Percentiles rank a stretch among this genome's conserved stretches.
These are phyloP conservation scores for Aspergillus nomiae DNA, from an alignment of 2,329 filamentous ascomycete species.

Conservation along the genomic window DNA sequence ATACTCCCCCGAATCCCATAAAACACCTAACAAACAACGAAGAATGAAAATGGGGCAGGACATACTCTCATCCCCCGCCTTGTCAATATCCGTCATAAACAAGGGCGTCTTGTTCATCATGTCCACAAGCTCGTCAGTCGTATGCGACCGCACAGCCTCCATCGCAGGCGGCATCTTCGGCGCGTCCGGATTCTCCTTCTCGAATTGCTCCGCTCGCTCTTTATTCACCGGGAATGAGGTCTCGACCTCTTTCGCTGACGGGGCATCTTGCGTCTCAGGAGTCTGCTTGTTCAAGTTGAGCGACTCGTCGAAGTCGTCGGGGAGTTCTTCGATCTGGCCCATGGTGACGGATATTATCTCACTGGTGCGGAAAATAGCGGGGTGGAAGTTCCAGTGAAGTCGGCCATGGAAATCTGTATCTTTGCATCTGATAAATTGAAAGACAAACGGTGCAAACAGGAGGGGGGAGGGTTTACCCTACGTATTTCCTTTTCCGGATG, in stretches of 20 bases:
- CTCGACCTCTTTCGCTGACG: constrained; percentile 24
- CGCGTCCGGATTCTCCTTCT: constrained; percentile 32
- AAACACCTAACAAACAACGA: constrained; percentile 1
- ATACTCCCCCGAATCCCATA: neutral
- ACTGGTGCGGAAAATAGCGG: neutral
- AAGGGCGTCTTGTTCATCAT: constrained; percentile 75
- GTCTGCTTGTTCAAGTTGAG: constrained; percentile 44
- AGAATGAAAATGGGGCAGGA: constrained; percentile 16
- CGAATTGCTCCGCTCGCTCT: constrained; percentile 32
- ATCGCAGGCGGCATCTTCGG: constrained; percentile 60
- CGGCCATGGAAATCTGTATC: neutral
- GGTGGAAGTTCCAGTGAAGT: neutral
- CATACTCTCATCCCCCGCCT: constrained; percentile 57
- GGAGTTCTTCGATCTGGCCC: constrained; percentile 55
- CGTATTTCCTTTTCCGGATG: constrained; percentile 7
- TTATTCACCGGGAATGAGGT: constrained; percentile 44
- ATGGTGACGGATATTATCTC: constrained; percentile 36
- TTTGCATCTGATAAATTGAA: neutral
- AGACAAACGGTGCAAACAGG: constrained; percentile 18
- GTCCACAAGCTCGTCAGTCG: constrained; percentile 61
- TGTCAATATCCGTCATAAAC: constrained; percentile 90
- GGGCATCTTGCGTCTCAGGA: constrained; percentile 5
- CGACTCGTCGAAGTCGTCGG: constrained; percentile 53
- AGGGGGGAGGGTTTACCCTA: constrained; percentile 20
- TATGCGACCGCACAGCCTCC: constrained; percentile 58